Conservation (phyloP, 176 grass and related monocot species). For the Carex cristatella region DNA sequence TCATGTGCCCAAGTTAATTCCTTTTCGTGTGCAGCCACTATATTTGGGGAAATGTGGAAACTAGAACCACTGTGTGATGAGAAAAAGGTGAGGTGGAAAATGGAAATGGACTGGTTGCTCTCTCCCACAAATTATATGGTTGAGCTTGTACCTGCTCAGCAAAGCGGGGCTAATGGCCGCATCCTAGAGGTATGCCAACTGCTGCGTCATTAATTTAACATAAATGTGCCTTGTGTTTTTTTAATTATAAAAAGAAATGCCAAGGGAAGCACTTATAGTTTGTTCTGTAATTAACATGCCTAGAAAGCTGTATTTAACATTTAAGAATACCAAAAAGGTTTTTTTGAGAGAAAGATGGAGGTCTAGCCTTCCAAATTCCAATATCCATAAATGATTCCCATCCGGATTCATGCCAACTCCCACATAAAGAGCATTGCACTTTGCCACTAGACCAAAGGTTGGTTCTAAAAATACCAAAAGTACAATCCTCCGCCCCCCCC, state of each 20-base stretch:
- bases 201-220: not conserved
- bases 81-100: conserved; percentile 75
- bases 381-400: no score
- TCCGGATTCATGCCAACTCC: no score
- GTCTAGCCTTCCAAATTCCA: no score
- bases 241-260: no score
- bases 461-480: no score
- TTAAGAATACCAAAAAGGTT: not conserved
- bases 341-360: no score
- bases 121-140: conserved; percentile 93
- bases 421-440: no score
- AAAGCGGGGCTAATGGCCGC: conserved; percentile 71
- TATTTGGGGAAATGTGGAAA: conserved; percentile 98
- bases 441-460: no score
- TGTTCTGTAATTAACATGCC: not conserved
- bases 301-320: not conserved
- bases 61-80: conserved; percentile 74
- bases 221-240: conserved; percentile 10
- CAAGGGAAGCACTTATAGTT: not conserved
- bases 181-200: conserved; percentile 52
- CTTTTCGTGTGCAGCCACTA: conserved; percentile 43
- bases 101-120: conserved; percentile 97
- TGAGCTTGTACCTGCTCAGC: conserved; percentile 88
- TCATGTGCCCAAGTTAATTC: conserved; percentile 1
- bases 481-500: no score